Percentiles rank a stretch among this genome's conserved stretches.
Evolutionary conservation across 2,329 filamentous ascomycete species (phyloP).

Genomic region (Cephalotrichum gorgonifer): DNA sequence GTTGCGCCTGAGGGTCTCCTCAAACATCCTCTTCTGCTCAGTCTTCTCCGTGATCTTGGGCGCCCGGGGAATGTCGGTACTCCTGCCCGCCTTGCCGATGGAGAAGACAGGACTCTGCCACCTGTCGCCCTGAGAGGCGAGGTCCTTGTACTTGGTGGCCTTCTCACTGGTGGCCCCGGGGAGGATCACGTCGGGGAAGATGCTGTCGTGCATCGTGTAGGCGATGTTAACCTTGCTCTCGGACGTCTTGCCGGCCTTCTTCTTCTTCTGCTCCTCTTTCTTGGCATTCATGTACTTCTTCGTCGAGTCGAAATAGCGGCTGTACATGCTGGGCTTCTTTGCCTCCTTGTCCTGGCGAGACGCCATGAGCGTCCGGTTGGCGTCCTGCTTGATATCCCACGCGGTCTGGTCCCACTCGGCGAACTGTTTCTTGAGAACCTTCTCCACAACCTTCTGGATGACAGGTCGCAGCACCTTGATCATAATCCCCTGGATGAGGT

Average conservation of each 20-base stretch:
- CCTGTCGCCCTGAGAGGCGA: slow-evolving; percentile 77
- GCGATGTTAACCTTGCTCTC: slow-evolving; percentile 72
- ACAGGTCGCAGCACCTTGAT: slow-evolving; percentile 75
- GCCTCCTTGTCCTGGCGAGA: slow-evolving; percentile 49
- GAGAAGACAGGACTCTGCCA: slow-evolving; percentile 95
- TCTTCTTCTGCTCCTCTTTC: slow-evolving; percentile 52
- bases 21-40: background rate
- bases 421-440: slow-evolving; percentile 77
- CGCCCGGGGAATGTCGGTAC: slow-evolving; percentile 57
- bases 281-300: slow-evolving; percentile 65
- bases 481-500: slow-evolving; percentile 75
- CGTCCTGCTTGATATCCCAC: slow-evolving; percentile 74
- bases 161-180: slow-evolving; percentile 54
- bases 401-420: slow-evolving; percentile 62
- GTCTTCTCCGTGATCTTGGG: slow-evolving; percentile 39
- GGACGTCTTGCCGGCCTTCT: slow-evolving; percentile 19
- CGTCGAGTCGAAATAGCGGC: slow-evolving; percentile 66
- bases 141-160: slow-evolving; percentile 83
- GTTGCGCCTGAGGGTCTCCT: background rate
- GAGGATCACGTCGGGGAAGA: slow-evolving; percentile 76
- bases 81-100: slow-evolving; percentile 67
- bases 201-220: slow-evolving; percentile 79
- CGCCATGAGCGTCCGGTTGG: slow-evolving; percentile 59
- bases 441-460: slow-evolving; percentile 79
- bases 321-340: slow-evolving; percentile 72